Evolutionary conservation across 306 rosid species (phyloP).

Genomic region (Lagenaria siceraria): DNA sequence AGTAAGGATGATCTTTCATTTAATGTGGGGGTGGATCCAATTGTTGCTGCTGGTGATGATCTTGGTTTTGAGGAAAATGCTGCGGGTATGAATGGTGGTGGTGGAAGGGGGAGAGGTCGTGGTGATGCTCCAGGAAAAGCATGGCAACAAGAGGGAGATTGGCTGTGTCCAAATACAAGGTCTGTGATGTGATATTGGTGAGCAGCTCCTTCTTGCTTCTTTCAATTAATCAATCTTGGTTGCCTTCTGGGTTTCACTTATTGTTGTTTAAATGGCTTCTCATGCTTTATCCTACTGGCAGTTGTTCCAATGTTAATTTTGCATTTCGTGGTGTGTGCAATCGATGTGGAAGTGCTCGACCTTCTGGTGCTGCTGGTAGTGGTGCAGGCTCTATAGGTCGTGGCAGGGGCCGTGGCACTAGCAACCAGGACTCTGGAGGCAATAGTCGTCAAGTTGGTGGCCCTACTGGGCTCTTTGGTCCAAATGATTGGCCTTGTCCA

Average conservation of each 20-base stretch:
- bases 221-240: neutral
- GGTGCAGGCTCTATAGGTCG: constrained; percentile 75
- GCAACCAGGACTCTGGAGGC: constrained; percentile 51
- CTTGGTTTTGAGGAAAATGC: constrained; percentile 42
- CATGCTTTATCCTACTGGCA: constrained; percentile 29
- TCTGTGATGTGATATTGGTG: constrained; percentile 99
- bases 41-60: constrained; percentile 26
- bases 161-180: constrained; percentile 99
- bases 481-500: constrained; percentile 98
- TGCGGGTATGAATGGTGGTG: constrained; percentile 37
- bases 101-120: constrained; percentile 64
- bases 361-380: constrained; percentile 70
- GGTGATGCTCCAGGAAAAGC: constrained; percentile 71
- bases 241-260: neutral
- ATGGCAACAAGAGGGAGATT: constrained; percentile 99
- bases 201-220: constrained; percentile 90
- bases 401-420: constrained; percentile 76
- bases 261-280: constrained; percentile 20
- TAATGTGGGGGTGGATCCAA: constrained; percentile 37
- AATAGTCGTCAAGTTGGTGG: constrained; percentile 50
- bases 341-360: constrained; percentile 97
- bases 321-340: constrained; percentile 99
- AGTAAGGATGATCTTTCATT: constrained; percentile 59
- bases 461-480: constrained; percentile 81
- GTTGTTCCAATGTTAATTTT: constrained; percentile 90